Evolutionary conservation across 345 rosid species (phyloP), one percentile per base, ranked within the genome.

Genomic region (Eucalyptus victrix): DNA sequence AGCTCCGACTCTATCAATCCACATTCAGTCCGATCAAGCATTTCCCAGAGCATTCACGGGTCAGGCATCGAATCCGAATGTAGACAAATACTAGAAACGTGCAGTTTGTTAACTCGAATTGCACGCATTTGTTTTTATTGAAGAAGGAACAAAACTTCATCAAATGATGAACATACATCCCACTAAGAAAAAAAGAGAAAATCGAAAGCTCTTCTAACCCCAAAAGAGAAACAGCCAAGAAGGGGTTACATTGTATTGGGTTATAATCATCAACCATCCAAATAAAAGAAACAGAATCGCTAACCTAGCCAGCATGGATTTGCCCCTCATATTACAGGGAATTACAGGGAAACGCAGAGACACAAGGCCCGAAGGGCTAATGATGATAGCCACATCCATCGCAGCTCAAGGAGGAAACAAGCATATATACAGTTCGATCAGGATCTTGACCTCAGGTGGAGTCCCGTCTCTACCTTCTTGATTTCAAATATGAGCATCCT

Each of bases 401-500:
- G 60, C 34, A 56, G 17, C 26, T 40, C 28, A 21, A 37, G 26
- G 83, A 24, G 42, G 28, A 37, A 76, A 37, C 83, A 11, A 37
- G 83, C 47, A 37, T 37, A 37, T 21, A 6, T 76, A 76, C 83
- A 76, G 83, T 21, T 37, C 83, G 24, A 88, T 94, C 91, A 97
- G 91, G 95, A 60, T 93, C 91, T 96, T 50, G 96, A 86, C 92
- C 94, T 95, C 92, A 93, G 60, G 58, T 95, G 92, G 83, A 95
- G 94, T 91, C 96, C 98, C 14, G 95, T 95, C 94, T 98, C 99
- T 30, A 95, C 97, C 88, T 95, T 96, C 94, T 98, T 98, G 86
- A 97, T 96, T 91, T 98, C 99, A 88, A 96, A 98, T 91, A 98
- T 97, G 72, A 97, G 98, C 99, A 98, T 97, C 93, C 99, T 96